A percentile compares a stretch with the other conserved stretches of the same genome.
Evolutionary conservation across 2,329 filamentous ascomycete genomes (phyloP).

Genomic region (Colletotrichum chrysophilum): DNA sequence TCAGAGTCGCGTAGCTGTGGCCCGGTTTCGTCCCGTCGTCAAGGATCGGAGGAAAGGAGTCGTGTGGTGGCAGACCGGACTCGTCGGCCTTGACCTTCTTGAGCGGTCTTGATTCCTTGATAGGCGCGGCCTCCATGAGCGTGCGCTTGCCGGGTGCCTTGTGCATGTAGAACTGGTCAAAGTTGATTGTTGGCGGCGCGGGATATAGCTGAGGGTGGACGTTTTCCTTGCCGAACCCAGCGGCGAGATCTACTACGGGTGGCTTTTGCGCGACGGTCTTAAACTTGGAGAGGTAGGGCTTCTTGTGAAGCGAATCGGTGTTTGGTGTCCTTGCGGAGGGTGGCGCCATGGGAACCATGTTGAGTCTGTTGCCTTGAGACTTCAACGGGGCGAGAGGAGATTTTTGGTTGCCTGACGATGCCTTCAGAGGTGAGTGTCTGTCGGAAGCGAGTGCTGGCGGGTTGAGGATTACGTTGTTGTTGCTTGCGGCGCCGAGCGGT

Average conservation of each 20-base stretch:
- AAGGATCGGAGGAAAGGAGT: constrained; percentile 80
- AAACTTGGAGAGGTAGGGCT: constrained; percentile 63
- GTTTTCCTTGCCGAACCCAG: constrained; percentile 61
- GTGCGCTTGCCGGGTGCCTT: constrained; percentile 63
- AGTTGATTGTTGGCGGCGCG: constrained; percentile 49
- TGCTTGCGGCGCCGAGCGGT: constrained; percentile 55
- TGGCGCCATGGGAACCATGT: constrained; percentile 71
- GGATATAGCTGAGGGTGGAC: constrained; percentile 56
- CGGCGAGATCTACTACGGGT: constrained; percentile 42
- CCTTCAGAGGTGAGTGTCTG: constrained; percentile 74
- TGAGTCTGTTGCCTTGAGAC: constrained; percentile 63
- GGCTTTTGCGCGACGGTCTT: constrained; percentile 62
- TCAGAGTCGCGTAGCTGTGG: constrained; percentile 93
- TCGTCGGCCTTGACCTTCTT: constrained; percentile 75
- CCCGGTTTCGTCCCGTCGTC: constrained; percentile 90
- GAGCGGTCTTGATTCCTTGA: constrained; percentile 67
- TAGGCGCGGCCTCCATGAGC: constrained; percentile 74
- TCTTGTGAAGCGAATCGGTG: constrained; percentile 75
- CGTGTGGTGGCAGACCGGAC: constrained; percentile 66
- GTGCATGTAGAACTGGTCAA: constrained; percentile 56
- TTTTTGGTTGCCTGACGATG: constrained; percentile 55
- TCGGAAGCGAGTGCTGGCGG: constrained; percentile 59
- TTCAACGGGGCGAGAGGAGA: constrained; percentile 66
- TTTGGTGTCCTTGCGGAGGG: constrained; percentile 58
- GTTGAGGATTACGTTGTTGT: constrained; percentile 73